Evolutionary conservation across 495 filamentous ascomycete species (phyloP), one percentile per base, ranked within the genome.

Genomic region (Poronia punctata): DNA sequence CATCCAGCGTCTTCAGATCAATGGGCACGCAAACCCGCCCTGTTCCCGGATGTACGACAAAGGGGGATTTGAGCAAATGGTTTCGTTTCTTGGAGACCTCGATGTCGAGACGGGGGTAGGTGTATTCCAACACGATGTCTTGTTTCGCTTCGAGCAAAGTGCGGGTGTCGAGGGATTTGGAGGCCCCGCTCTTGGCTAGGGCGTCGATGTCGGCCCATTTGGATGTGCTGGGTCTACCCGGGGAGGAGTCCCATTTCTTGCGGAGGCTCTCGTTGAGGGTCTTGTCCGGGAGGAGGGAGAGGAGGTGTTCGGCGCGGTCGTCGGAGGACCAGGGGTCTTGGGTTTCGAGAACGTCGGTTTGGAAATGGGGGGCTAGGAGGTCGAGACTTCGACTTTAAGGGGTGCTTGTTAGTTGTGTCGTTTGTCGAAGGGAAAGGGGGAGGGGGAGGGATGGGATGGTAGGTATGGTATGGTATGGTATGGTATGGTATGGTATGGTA

Each of bases 51-150:
- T 98, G 92, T 21, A 98, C 80, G 40, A 95, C 90, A 50, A 98
- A 98, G 3, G 92, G 92, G 45, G 79, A 85, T 56, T 98, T 98
- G 31, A 98, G 76, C 69, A 98, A 75, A 74, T 98, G 92, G 67
- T 93, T 97, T 59, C 94, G 78, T 56, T 95, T 93, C 67, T 96
- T 96, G 53, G 83, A 87, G 51, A 98, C 92, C 50, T 95, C 88
- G 40, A 87, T 86, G 71, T 98, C 92, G 35, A 98, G 80, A 7
- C 92, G 80, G n/a, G 92, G 93, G 60, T 98, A 98, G 4, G 92
- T 95, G 64, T 97, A 96, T 64, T 97, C 93, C 18, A 98, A 74
- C 10, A 96, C 78, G 30, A 97, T 81, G 53, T 97, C 92, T 50
- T 93, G 85, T 64, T 94, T 96, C 17, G 84, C 85, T 43, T 96